Evolutionary conservation across 768 basidiomycete genomes (phyloP), one percentile per base, ranked within the genome.

Genomic region (Stropharia rugosoannulata): DNA sequence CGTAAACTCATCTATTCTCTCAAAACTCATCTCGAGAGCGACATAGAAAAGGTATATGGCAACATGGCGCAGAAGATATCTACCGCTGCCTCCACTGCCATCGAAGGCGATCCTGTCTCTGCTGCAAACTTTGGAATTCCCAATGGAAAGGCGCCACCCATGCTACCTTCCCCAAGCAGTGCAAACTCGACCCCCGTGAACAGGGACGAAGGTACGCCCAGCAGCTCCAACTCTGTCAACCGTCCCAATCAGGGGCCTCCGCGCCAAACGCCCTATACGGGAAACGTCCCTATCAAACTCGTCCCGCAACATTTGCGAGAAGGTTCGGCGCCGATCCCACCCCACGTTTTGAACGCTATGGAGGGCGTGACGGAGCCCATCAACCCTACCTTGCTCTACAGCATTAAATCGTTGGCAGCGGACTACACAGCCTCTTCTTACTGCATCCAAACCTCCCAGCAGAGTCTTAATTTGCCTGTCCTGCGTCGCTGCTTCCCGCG

Each of bases 161-260:
- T 90, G 90, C 82, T 91, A 43, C 90, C 89, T 37, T 90, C 89
- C 36, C 75, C 82, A 6, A 85, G 78, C 61, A 92, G 89, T 63
- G 83, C 87, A 51, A 89, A 88, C 60, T 91, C 89, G 12, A 92
- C 89, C 0, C 90, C 90, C 8, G 85, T 82, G 37, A 83, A 78
- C 57, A 80, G 81, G 50, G 80, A 83, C 46, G 78, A 74, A 35
- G 75, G 78, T 36, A 86, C 86, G 2, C 84, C 84, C 15, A 80
- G 75, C 59, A 70, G 19, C 32, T 55, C 43, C 16, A 37, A 75
- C 11, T 64, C 66, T 47, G 69, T 61, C 43, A 64, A 47, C 32
- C 69, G 70, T 49, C 67, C 76, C 36, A 57, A 68, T 11, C 62
- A 70, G 25, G 55, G 70, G 37, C 64, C 75, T 22, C 66, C 68